Percentiles rank a stretch among this genome's conserved stretches.
Conservation (phyloP, 495 filamentous ascomycete genomes). For the Neurospora sp. region DNA sequence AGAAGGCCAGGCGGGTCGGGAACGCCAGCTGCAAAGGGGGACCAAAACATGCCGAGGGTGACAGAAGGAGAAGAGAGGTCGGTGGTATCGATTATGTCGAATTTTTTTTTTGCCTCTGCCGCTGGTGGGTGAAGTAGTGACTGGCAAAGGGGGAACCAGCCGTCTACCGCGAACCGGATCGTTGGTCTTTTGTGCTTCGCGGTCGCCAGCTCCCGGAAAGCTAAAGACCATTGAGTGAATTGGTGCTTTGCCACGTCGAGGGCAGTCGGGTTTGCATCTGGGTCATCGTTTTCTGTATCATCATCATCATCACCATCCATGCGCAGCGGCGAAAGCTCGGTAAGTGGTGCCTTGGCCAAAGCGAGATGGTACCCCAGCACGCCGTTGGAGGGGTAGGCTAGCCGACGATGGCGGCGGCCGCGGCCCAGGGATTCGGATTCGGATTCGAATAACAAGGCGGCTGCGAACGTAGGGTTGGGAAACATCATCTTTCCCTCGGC, state of each 20-base stretch:
- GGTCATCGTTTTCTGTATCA: too few species aligned
- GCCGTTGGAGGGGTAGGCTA: slow-evolving; percentile 37
- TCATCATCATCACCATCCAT: too few species aligned
- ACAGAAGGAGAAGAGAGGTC: slow-evolving; percentile 21
- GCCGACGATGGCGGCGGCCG: not conserved
- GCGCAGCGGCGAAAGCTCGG: slow-evolving; percentile 4
- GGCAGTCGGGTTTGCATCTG: not conserved
- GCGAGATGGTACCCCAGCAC: slow-evolving; percentile 37
- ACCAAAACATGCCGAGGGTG: not conserved
- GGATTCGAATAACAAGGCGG: slow-evolving; percentile 1
- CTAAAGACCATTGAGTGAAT: slow-evolving; percentile 24
- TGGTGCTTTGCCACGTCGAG: slow-evolving; percentile 16
- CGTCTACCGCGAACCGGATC: slow-evolving; percentile 34
- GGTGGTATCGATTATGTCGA: slow-evolving; percentile 52
- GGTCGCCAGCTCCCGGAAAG: slow-evolving; percentile 15
- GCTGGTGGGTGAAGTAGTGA: slow-evolving; percentile 27
- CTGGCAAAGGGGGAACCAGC: slow-evolving; percentile 37
- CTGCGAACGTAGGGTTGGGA: slow-evolving; percentile 29
- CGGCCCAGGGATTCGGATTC: not conserved
- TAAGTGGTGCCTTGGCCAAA: slow-evolving; percentile 15
- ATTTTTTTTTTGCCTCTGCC: slow-evolving; percentile 20
- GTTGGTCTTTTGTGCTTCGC: slow-evolving; percentile 9
- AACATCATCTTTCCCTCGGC: not conserved
- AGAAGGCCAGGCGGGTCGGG: slow-evolving; percentile 38
- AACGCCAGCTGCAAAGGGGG: not conserved